Base-by-base conservation (phyloP, 2,329 filamentous ascomycete species). In the Ophiostoma novo-ulmi region DNA sequence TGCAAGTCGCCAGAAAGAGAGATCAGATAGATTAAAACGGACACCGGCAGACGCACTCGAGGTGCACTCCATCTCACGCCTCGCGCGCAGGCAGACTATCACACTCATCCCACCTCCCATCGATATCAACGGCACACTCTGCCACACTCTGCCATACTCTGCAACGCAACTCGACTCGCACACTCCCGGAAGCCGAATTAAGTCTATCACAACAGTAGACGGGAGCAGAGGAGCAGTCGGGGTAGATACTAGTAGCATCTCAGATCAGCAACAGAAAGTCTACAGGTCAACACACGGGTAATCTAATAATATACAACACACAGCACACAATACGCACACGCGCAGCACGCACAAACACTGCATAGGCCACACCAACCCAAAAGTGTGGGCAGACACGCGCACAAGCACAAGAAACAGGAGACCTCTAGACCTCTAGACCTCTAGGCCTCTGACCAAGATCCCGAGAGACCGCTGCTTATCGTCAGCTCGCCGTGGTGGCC, bases 361-460 rank as follows among this genome's bases (percentile, higher is more conserved):
- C 58, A 63, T 63, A 63, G 58, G 58, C 58, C 58, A 35, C 58
- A 63, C 58, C 26, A 35, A 63, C 58, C 58, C 26, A 63, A 63
- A 35, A 63, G 58, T 36, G 58, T 63, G 58, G 52, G 58, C 58
- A 63, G 58, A 63, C 14, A 63, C 58, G n/a, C 58, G 26, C 26
- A 63, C 26, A 35, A 63, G 26, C 8, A 20, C 55, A 36, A 17
- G 11, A 14, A 14, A 17, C 44, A 7, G 17, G 17, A 48, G 44
- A 48, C 44, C 44, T 48, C 44, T 20, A 48, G 14, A 31, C 31
- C 31, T 31, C 31, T 31, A 31, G 31, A 31, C 31, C 31, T 4
- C 31, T 4, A 31, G 31, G 31, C 31, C 31, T 31, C 31, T 3
- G 31, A 48, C 10, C 58, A 63, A 35, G 52, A 58, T 26, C 52